These are phyloP conservation scores for Tarenaya hassleriana DNA, from an alignment of 345 rosid species.

Conservation along the genomic window DNA sequence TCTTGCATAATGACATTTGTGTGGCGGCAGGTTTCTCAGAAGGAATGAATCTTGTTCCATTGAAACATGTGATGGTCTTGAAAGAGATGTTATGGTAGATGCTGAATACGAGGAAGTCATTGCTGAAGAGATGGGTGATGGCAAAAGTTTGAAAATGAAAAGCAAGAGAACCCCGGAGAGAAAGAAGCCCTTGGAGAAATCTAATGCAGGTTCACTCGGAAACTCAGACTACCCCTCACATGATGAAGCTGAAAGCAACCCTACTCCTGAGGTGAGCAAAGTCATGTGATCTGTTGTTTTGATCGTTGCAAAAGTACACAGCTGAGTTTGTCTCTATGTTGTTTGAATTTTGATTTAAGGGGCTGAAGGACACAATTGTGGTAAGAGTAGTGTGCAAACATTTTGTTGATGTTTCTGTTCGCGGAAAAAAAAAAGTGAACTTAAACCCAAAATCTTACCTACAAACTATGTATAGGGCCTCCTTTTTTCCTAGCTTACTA, in stretches of 20 bases:
- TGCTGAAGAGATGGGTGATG: slow-evolving; percentile 18
- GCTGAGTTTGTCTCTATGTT: no score
- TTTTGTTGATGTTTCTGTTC: no score
- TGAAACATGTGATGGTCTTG: slow-evolving; percentile 18
- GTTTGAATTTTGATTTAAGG: no score
- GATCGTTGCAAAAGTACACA: slow-evolving; percentile 3
- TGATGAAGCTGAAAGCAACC: slow-evolving; percentile 24
- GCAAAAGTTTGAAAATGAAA: slow-evolving; percentile 15
- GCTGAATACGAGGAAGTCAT: slow-evolving; percentile 28
- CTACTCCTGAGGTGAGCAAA: slow-evolving; percentile 25
- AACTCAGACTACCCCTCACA: slow-evolving; percentile 26
- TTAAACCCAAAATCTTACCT: no score
- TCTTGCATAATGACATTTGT: slow-evolving; percentile 6
- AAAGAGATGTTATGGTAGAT: slow-evolving; percentile 25
- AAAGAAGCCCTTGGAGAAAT: slow-evolving; percentile 21
- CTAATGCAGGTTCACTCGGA: slow-evolving; percentile 24
- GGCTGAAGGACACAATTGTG: no score
- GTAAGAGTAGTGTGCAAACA: no score
- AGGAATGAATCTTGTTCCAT: slow-evolving; percentile 24
- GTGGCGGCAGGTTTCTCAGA: slow-evolving; percentile 34
- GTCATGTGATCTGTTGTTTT: not conserved
- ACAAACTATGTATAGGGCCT: no score
- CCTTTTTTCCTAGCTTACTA: not conserved
- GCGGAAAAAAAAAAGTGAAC: no score
- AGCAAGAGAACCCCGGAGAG: slow-evolving; percentile 15